Evolutionary conservation across 768 basidiomycete species (phyloP).

Genomic region (Xerocomellus amylosporus): DNA sequence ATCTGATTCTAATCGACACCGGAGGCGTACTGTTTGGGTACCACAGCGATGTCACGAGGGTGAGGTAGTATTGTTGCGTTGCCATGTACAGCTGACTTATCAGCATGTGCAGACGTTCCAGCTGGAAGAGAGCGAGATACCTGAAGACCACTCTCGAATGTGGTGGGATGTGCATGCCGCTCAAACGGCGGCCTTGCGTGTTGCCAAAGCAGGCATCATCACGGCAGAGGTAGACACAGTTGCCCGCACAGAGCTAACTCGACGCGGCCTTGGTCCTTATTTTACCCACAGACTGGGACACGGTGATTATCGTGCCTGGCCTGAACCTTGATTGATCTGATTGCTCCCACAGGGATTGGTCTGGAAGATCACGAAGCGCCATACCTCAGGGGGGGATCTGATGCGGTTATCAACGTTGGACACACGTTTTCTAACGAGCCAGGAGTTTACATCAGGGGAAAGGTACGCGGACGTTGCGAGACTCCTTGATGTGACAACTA

Average conservation of each 20-base stretch:
- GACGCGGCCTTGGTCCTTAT: slow-evolving; percentile 46
- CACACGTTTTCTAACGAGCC: slow-evolving; percentile 85
- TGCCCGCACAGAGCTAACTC: slow-evolving; percentile 52
- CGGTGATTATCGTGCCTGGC: slow-evolving; percentile 42
- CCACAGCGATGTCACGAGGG: slow-evolving; percentile 74
- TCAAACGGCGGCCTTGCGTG: slow-evolving; percentile 52
- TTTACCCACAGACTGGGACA: slow-evolving; percentile 85
- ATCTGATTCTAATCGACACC: slow-evolving; percentile 75
- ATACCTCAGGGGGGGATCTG: slow-evolving; percentile 70
- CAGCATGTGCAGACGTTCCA: slow-evolving; percentile 54
- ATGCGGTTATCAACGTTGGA: slow-evolving; percentile 54
- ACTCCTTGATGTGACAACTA: slow-evolving; percentile 1
- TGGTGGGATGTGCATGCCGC: slow-evolving; percentile 69
- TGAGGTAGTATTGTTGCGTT: slow-evolving; percentile 33
- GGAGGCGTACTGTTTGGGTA: slow-evolving; percentile 74
- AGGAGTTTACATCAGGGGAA: slow-evolving; percentile 67
- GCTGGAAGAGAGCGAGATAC: slow-evolving; percentile 54
- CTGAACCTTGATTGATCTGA: slow-evolving; percentile 16
- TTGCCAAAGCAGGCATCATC: slow-evolving; percentile 46
- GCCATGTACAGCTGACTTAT: not conserved
- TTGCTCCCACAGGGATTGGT: slow-evolving; percentile 62
- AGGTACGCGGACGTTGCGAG: slow-evolving; percentile 39
- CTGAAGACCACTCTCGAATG: slow-evolving; percentile 47
- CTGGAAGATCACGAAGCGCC: slow-evolving; percentile 81
- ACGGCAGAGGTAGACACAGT: slow-evolving; percentile 59